Conservation (phyloP, 805 yeast genomes). For the Peterozyma toletana region DNA sequence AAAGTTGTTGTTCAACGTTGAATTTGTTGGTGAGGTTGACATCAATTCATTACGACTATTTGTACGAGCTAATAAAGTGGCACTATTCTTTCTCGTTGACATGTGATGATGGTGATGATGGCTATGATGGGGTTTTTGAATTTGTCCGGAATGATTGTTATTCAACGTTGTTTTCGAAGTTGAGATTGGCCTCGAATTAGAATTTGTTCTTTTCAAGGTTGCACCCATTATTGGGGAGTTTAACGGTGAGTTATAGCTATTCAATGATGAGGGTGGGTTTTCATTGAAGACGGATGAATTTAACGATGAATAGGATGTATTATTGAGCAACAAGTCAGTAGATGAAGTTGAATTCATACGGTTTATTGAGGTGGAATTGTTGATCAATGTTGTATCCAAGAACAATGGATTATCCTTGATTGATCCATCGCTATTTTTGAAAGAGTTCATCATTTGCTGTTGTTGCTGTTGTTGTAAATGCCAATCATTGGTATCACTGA, state of each 20-base stretch:
- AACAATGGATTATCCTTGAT: constrained; percentile 1
- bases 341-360: constrained; percentile 4
- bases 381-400: constrained; percentile 2
- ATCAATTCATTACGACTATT: no score
- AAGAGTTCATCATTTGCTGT: not conserved
- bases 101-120: constrained; percentile 2
- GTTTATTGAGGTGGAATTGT: no score
- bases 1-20: not conserved
- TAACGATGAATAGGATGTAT: constrained; percentile 1
- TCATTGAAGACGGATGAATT: constrained; percentile 4
- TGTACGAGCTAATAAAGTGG: not conserved
- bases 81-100: constrained; percentile 1
- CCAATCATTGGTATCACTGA: constrained; percentile 6
- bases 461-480: not conserved
- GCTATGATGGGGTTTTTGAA: constrained; percentile 5
- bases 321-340: constrained; percentile 3
- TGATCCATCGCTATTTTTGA: not conserved
- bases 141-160: constrained; percentile 5
- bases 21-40: no score
- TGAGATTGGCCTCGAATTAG: constrained; percentile 7
- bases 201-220: constrained; percentile 1
- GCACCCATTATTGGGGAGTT: constrained; percentile 5
- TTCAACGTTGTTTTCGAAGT: constrained; percentile 1
- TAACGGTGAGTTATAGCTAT: not conserved
- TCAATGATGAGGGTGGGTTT: constrained; percentile 4